Evolutionary conservation across 2,329 filamentous ascomycete genomes (phyloP).

Genomic region (Thelonectria blattea): DNA sequence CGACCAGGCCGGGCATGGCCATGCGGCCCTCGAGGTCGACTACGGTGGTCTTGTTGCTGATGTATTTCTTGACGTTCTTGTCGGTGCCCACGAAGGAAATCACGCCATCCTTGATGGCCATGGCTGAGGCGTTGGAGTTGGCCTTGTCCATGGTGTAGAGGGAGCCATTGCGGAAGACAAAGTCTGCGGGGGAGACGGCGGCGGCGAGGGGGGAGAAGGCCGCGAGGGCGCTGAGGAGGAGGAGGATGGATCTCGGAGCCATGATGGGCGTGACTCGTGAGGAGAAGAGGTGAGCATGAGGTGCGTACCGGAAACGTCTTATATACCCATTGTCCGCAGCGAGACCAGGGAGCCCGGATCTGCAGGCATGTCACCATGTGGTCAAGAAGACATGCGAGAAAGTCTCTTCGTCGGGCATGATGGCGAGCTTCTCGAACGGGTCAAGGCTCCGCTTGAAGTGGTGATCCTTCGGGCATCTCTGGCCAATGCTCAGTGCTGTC

Average conservation of each 20-base stretch:
- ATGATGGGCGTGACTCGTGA: no score
- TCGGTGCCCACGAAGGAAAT: slow-evolving; percentile 33
- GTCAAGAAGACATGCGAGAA: no score
- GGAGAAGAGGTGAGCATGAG: no score
- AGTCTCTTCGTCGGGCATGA: no score
- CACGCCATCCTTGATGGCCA: slow-evolving; percentile 31
- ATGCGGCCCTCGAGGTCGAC: slow-evolving; percentile 38
- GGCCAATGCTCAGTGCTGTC: no score
- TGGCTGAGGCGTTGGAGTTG: slow-evolving; percentile 23
- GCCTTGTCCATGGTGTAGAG: slow-evolving; percentile 35
- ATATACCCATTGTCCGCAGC: no score
- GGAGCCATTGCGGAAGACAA: slow-evolving; percentile 37
- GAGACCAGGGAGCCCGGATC: no score
- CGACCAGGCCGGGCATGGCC: slow-evolving; percentile 40
- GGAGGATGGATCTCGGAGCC: neutral
- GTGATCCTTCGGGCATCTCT: no score
- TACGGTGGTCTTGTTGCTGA: slow-evolving; percentile 34
- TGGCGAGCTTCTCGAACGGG: no score
- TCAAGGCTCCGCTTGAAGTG: no score
- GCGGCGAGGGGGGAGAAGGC: slow-evolving; percentile 10
- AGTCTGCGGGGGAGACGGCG: slow-evolving; percentile 25
- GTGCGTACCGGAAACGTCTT: no score
- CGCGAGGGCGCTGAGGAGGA: slow-evolving; percentile 24
- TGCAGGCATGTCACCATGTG: no score
- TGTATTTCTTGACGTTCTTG: slow-evolving; percentile 26